phyloP scores from a whole-genome alignment of 306 rosid species.

The Cicer chorassanicum region DNA sequence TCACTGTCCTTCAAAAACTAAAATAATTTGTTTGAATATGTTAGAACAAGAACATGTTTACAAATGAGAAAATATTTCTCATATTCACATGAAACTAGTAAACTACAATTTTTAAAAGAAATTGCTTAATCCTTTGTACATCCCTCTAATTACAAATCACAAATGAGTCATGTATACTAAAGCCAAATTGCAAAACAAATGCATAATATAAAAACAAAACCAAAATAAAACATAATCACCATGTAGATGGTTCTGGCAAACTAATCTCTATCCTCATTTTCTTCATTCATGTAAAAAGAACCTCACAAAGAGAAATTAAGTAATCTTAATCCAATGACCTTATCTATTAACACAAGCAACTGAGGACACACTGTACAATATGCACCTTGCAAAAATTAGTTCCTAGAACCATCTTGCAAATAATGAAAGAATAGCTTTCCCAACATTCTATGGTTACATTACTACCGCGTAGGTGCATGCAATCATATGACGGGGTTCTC shows the following conservation, averaged over 20 bases:
- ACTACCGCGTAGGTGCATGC: conserved; percentile 21
- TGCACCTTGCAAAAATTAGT: conserved; percentile 33
- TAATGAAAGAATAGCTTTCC: conserved; percentile 34
- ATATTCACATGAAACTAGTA: conserved; percentile 38
- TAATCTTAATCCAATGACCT: conserved; percentile 39
- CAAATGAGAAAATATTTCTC: conserved; percentile 31
- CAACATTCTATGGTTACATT: conserved; percentile 18
- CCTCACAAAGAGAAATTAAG: conserved; percentile 31
- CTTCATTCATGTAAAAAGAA: conserved; percentile 38
- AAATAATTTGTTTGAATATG: neutral
- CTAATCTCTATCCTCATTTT: conserved; percentile 39
- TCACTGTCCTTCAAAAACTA: neutral
- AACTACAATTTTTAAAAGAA: conserved; percentile 34
- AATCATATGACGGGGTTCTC: conserved; percentile 34
- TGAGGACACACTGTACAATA: conserved; percentile 37
- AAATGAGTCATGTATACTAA: conserved; percentile 25
- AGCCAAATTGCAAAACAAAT: conserved; percentile 21
- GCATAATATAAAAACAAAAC: neutral
- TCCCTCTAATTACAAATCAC: conserved; percentile 42
- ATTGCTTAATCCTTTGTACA: conserved; percentile 49
- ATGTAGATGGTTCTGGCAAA: conserved; percentile 42
- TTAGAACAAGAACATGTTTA: conserved; percentile 16
- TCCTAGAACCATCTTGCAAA: conserved; percentile 47
- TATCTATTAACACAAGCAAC: conserved; percentile 36
- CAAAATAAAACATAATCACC: conserved; percentile 30